Conservation (phyloP, 2,329 filamentous ascomycete genomes). For the Hymenoscyphus occultus region DNA sequence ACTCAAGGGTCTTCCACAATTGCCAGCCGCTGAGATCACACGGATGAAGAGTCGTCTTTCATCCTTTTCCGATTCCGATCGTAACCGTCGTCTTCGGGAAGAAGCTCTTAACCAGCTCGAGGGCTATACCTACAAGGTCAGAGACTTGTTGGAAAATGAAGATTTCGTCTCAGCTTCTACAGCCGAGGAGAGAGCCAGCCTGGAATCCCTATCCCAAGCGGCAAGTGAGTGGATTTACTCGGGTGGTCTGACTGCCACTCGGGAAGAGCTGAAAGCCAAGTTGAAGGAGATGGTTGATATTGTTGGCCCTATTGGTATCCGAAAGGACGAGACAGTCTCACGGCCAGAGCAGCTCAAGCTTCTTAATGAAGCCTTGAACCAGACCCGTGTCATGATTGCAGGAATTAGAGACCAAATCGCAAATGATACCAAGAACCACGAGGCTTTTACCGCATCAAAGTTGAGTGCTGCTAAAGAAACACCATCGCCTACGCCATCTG, state of each 20-base stretch:
- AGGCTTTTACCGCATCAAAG: constrained; percentile 48
- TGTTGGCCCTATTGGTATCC: constrained; percentile 71
- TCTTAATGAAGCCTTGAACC: constrained; percentile 68
- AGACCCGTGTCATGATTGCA: constrained; percentile 67
- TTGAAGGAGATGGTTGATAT: constrained; percentile 75
- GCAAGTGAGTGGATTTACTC: constrained; percentile 89
- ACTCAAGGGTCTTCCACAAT: constrained; percentile 30
- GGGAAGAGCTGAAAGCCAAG: constrained; percentile 71
- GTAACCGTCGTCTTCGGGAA: constrained; percentile 70
- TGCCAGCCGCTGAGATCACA: constrained; percentile 31
- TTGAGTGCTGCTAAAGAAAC: constrained; percentile 39
- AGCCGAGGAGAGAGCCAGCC: constrained; percentile 59
- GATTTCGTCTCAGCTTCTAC: constrained; percentile 72
- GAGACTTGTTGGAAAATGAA: constrained; percentile 77
- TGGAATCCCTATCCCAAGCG: constrained; percentile 65
- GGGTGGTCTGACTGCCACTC: constrained; percentile 73
- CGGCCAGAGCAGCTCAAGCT: constrained; percentile 67
- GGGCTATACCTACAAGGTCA: constrained; percentile 82
- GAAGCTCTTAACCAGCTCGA: constrained; percentile 93
- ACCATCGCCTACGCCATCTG: constrained; percentile 43
- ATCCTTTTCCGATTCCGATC: constrained; percentile 84
- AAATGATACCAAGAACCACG: constrained; percentile 60
- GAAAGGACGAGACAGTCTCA: constrained; percentile 67
- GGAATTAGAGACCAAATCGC: constrained; percentile 71
- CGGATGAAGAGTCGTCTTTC: constrained; percentile 60